Base-by-base conservation (phyloP, 1,139 yeast species). In the Suhomyces yuchorum region DNA sequence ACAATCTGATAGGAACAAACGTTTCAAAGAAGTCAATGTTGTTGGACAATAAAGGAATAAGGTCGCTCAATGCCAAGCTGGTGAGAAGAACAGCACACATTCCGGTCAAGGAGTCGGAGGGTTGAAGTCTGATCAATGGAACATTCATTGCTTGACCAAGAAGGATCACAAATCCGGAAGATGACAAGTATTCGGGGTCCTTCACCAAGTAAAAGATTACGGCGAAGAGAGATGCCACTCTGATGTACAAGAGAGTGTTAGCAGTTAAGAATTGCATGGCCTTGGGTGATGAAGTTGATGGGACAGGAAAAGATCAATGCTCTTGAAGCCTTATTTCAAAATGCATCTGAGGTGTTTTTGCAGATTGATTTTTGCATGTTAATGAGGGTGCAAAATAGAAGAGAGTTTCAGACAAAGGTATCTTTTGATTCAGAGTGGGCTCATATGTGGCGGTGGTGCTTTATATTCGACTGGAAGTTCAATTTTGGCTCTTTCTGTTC, bases 1-100 rank as follows among this genome's bases (percentile, higher is more conserved):
- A 55, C 47, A 90, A 68, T 59, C 97, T 78, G 9, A 80, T 57
- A 8, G 96, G 96, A 3, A 88, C 85, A 14, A 85, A 64, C 6
- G 84, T 73, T 58, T 85, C 88, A 59, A 89, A 86, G 63, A 80
- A 84, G 14, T 66, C 66, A 23, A 67, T 50, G 53, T 85, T 85
- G 36, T 75, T 77, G 26, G 83, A 85, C 41, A 82, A 48, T 32
- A 84, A 62, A 7, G 90, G 87, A 14, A 83, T 68, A 49, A 85
- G 60, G 60, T 86, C 95, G 23, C 72, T 59, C 4, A 83, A 14
- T 0, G 82, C 81, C 38, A 74, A 55, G 1, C 77, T 54, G 0
- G 67, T 65, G 35, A 84, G 64, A 4, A 80, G 56, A 6, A 82
- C 49, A 1, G 82, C 73, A 34, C 81, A 57, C 3, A 80, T 44